Evolutionary conservation across 2,329 filamentous ascomycete genomes (phyloP).

Genomic region (Fusarium algeriense): DNA sequence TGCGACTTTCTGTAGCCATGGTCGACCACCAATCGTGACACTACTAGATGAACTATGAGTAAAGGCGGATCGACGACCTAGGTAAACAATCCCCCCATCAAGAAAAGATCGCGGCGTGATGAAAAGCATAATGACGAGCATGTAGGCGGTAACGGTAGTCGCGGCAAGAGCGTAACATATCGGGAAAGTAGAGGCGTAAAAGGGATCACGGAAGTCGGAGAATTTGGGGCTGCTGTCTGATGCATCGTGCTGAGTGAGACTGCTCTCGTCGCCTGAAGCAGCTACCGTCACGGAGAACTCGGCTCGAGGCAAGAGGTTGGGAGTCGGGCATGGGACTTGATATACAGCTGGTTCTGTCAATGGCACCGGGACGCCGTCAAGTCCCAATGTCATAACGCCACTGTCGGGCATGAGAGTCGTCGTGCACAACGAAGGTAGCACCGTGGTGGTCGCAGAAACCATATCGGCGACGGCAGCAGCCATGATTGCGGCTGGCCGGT

Average conservation of each 20-base stretch:
- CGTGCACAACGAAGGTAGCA: constrained; percentile 54
- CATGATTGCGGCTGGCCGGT: constrained; percentile 47
- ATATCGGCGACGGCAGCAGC: constrained; percentile 34
- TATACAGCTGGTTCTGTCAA: constrained; percentile 71
- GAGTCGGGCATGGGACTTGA: constrained; percentile 50
- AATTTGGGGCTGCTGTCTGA: constrained; percentile 56
- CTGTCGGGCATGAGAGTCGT: constrained; percentile 59
- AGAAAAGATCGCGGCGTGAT: constrained; percentile 96
- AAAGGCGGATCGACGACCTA: constrained; percentile 86
- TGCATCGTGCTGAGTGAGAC: constrained; percentile 48
- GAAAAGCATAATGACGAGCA: constrained; percentile 92
- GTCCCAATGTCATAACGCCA: constrained; percentile 63
- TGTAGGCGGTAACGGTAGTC: constrained; percentile 90
- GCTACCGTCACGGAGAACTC: constrained; percentile 54
- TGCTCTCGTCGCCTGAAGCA: constrained; percentile 53
- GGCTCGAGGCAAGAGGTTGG: constrained; percentile 39
- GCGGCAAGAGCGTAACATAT: constrained; percentile 94
- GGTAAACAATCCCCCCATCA: constrained; percentile 83
- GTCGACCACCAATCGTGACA: constrained; percentile 88
- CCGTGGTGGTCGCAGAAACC: constrained; percentile 47
- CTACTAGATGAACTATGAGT: constrained; percentile 83
- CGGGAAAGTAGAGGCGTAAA: constrained; percentile 93
- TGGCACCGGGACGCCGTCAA: constrained; percentile 65
- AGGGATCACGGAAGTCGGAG: constrained; percentile 83
- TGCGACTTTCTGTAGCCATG: constrained; percentile 91